Conservation (phyloP, 1,139 yeast genomes). For the Taiozyma sp. region DNA sequence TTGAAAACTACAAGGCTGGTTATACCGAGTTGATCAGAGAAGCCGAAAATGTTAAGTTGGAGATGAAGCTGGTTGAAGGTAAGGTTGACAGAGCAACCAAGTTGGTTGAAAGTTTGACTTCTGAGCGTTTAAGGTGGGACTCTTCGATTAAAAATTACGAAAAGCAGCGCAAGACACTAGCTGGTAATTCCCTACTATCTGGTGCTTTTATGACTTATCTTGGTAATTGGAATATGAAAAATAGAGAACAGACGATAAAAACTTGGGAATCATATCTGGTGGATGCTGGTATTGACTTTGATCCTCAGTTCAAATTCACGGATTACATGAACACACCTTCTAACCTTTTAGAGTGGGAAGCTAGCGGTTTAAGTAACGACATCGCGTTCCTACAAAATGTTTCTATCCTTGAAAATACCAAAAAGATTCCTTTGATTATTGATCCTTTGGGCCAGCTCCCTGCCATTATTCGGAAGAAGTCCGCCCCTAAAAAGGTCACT, state of each 20-base stretch:
- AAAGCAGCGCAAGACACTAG: constrained; percentile 53
- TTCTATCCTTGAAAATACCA: constrained; percentile 39
- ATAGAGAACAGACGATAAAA: constrained; percentile 35
- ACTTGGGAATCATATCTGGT: constrained; percentile 41
- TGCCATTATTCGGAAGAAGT: constrained; percentile 34
- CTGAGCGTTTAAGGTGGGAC: constrained; percentile 79
- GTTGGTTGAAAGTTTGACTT: constrained; percentile 58
- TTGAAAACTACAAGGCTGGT: constrained; percentile 59
- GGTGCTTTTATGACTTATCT: constrained; percentile 61
- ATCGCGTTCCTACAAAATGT: constrained; percentile 61
- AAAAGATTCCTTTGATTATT: constrained; percentile 53
- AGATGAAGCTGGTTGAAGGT: constrained; percentile 57
- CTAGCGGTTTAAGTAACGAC: constrained; percentile 51
- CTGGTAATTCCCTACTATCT: constrained; percentile 36
- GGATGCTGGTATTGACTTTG: constrained; percentile 38
- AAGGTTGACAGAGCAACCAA: constrained; percentile 62
- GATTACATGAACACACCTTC: constrained; percentile 38
- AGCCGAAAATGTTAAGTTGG: constrained; percentile 67
- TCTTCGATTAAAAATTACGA: constrained; percentile 48
- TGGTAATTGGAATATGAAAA: constrained; percentile 55
- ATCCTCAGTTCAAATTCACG: constrained; percentile 31
- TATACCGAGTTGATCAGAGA: constrained; percentile 77
- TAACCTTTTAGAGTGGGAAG: constrained; percentile 48
- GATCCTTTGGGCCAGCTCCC: constrained; percentile 64
- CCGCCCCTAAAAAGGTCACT: constrained; percentile 36